Conservation (phyloP, 495 filamentous ascomycete species). For the Oidiodendron maius region DNA sequence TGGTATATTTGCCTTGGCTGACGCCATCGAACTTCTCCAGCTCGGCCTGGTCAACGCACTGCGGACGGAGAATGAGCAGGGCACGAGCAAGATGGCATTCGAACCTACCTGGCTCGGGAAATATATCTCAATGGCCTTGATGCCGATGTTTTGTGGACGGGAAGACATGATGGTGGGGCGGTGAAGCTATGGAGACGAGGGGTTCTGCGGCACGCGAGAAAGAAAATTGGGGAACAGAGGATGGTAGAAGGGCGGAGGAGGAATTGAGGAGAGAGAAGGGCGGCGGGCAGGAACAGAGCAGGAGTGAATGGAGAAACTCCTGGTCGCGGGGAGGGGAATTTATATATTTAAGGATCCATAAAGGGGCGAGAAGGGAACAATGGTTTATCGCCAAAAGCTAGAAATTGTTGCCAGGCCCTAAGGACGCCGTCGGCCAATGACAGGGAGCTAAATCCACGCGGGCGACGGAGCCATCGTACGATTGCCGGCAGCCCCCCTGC, state of each 20-base stretch:
- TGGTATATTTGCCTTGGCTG: conserved; percentile 91
- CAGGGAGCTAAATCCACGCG: too few relatives aligned
- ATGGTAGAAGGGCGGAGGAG: not conserved
- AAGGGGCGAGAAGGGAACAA: too few relatives aligned
- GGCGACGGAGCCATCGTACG: too few relatives aligned
- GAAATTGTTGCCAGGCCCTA: too few relatives aligned
- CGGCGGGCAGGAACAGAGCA: too few relatives aligned
- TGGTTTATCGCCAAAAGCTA: too few relatives aligned
- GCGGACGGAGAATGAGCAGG: conserved; percentile 14
- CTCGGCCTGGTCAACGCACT: conserved; percentile 96
- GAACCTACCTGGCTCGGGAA: conserved; percentile 84
- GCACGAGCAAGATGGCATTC: not conserved
- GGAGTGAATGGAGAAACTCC: too few relatives aligned
- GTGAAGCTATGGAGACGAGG: conserved; percentile 1
- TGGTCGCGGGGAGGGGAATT: too few relatives aligned
- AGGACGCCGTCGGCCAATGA: too few relatives aligned
- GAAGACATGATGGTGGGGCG: conserved; percentile 60
- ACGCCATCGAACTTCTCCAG: conserved; percentile 99
- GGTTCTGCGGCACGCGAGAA: not conserved
- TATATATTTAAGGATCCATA: too few relatives aligned
- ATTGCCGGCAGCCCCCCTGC: too few relatives aligned
- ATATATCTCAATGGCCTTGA: conserved; percentile 99
- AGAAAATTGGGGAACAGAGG: not conserved
- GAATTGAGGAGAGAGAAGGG: not conserved
- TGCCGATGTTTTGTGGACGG: conserved; percentile 94